Evolutionary conservation across 345 rosid genomes (phyloP), one percentile per base, ranked within the genome.

Genomic region (Dovyalis caffra): DNA sequence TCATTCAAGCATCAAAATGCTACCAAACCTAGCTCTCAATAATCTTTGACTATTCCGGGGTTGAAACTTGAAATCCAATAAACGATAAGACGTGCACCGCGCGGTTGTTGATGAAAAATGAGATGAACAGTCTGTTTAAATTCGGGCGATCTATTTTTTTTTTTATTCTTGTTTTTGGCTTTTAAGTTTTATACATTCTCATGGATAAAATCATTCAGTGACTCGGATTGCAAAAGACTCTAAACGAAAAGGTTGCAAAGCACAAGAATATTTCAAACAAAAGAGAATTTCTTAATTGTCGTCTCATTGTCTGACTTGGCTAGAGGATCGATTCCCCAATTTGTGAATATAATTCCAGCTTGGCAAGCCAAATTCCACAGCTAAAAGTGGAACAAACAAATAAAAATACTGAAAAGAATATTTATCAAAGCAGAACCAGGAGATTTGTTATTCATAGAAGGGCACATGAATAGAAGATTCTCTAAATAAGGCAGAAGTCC

Each of bases 371-470:
- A 56, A 56, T 8, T 56, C 73, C 35, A 35, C 62, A 16, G 1
- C 29, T 15, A 25, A 60, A 32, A 5, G 51, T 38, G 7, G 23
- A n/a, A 10, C 4, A 1, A n/a, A 53, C 9, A 11, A 53, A 21
- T 56, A 49, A 21, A 69, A 14, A 8, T 60, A 2, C 74, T 58
- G 33, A 3, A n/a, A n/a, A 25, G n/a, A 20, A 70, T 56, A 23
- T 43, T 20, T 62, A 40, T 51, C 66, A 38, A 58, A 14, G 67
- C 67, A 64, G 26, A 37, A 75, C 33, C 23, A 28, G n/a, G 64
- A 18, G 74, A 9, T 62, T 63, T 49, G 51, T 47, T 40, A 23
- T 47, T 69, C 79, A 70, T 34, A 70, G 14, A 31, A 65, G 56
- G 25, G 21, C 35, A 11, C 29, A 51, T 38, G 25, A 32, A 64